Base-by-base conservation (phyloP, 2,329 filamentous ascomycete genomes). In the Parastagonospora avenae region DNA sequence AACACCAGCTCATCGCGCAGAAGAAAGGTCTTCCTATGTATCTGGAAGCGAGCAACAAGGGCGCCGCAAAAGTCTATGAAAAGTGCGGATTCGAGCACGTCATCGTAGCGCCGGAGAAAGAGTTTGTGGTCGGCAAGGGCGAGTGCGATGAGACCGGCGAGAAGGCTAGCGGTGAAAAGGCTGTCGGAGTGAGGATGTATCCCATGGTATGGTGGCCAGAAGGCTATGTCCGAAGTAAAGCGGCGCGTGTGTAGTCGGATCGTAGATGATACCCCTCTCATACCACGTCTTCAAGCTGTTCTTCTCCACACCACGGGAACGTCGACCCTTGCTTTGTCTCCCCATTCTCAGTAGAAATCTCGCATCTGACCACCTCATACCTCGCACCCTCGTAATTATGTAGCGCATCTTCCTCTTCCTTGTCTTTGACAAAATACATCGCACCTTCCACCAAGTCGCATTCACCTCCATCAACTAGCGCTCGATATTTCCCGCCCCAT, bases 321-420 rank as follows among this genome's bases (percentile, higher is more conserved):
- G 52, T 55, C 44, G 49, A 40, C 45, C 28, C 40, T n/a, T 6
- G 24, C n/a, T 11, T 16, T 29, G 32, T 15, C 30, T 31, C 37
- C 44, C 30, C 37, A 11, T 10, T 29, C 19, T 8, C 15, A 27
- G 43, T 19, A 1, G 12, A 2, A 16, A 55, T 46, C 38, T 35
- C 24, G 32, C 46, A 55, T 32, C 48, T 45, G 8, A 42, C 41
- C 12, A 52, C 48, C 38, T 55, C 48, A 33, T 49, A 55, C 3
- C 37, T 32, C 11, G 2, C 9, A 24, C 48, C 47, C 32, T 47
- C 45, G 29, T 52, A 55, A 8, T 42, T 1, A 36, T 44, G 46
- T 38, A 52, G 24, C 16, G 7, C 14, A 14, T 49, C 45, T 37
- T 52, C 45, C 8, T 49, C 16, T 16, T 33, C 37, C 45, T 46